These are phyloP conservation scores for Lactarius trivialis DNA, from an alignment of 768 basidiomycete genomes.

Conservation along the genomic window DNA sequence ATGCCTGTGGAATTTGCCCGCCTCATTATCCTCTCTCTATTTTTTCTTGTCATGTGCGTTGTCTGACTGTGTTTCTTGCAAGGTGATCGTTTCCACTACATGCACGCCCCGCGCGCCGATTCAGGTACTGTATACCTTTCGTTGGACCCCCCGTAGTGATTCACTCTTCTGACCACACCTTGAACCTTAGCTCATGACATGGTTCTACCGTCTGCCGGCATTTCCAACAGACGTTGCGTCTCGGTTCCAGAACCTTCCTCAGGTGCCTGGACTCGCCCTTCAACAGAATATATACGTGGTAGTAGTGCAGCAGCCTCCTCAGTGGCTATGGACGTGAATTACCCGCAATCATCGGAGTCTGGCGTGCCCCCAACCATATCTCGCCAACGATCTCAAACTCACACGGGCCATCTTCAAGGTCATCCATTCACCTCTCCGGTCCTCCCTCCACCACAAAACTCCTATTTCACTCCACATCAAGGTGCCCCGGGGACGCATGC, in stretches of 20 bases:
- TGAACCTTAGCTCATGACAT: background rate
- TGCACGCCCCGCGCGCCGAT: background rate
- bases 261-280: background rate
- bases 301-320: background rate
- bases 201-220: background rate
- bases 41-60: background rate
- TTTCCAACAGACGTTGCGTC: background rate
- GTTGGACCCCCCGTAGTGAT: background rate
- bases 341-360: background rate
- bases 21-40: background rate
- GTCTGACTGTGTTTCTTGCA: conserved; percentile 2
- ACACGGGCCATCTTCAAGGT: background rate
- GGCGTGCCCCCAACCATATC: background rate
- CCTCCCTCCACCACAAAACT: conserved; percentile 13
- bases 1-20: conserved; percentile 7
- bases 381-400: background rate
- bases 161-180: background rate
- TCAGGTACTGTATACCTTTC: conserved; percentile 9
- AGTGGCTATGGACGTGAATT: conserved; percentile 7
- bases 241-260: conserved; percentile 19
- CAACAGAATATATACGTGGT: conserved; percentile 4
- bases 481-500: background rate
- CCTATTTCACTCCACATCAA: background rate
- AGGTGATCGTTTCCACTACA: conserved; percentile 6
- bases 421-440: background rate